These are phyloP conservation scores for Corchorus capsularis DNA, from an alignment of 345 rosid genomes.

Conservation along the genomic window DNA sequence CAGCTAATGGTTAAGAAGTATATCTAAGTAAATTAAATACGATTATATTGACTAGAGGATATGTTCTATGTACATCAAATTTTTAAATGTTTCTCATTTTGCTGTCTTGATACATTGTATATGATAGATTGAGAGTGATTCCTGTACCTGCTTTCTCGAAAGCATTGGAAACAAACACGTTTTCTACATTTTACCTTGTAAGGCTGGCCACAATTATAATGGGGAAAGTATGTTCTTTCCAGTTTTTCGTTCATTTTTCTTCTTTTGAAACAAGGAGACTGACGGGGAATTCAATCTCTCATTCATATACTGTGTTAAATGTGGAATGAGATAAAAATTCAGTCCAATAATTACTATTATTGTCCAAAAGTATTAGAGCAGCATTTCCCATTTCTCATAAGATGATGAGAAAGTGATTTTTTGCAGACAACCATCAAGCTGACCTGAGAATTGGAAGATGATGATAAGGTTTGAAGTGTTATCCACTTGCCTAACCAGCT, in stretches of 20 bases:
- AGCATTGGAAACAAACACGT: slow-evolving; percentile 11
- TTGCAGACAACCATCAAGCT: neutral
- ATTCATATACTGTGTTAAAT: neutral
- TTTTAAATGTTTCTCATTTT: neutral
- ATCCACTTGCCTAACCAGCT: neutral
- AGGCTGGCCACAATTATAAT: neutral
- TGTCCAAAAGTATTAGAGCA: too few relatives aligned
- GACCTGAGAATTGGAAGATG: neutral
- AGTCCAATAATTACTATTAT: too few relatives aligned
- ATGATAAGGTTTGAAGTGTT: neutral
- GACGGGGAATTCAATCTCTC: neutral
- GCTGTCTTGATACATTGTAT: slow-evolving; percentile 1
- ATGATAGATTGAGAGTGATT: neutral
- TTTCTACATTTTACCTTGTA: neutral
- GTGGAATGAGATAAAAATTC: too few relatives aligned
- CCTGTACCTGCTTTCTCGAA: neutral
- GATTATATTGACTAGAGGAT: neutral
- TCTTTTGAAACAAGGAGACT: neutral
- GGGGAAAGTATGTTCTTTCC: neutral
- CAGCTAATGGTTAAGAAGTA: too few relatives aligned
- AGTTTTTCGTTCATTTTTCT: neutral
- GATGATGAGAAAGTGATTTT: too few relatives aligned
- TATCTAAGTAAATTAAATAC: neutral
- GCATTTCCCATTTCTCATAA: too few relatives aligned
- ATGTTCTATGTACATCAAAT: neutral